phyloP scores from a whole-genome alignment of 768 basidiomycete genomes.

The Leucocoprinus birnbaumii region DNA sequence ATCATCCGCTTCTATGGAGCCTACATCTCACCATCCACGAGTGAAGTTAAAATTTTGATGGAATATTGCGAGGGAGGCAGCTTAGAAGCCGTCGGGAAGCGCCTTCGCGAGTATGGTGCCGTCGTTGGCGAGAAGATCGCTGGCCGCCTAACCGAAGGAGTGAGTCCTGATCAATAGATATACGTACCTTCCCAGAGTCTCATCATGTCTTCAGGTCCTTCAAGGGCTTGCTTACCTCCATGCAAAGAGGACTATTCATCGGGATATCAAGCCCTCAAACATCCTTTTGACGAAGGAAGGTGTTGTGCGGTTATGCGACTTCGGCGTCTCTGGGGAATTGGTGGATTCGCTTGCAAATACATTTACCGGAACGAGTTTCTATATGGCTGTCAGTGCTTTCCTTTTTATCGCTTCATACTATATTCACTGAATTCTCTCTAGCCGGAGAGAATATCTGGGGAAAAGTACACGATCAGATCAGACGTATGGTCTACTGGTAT shows the following conservation, averaged over 20 bases:
- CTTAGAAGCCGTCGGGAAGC: slow-evolving; percentile 84
- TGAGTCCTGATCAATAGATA: slow-evolving; percentile 40
- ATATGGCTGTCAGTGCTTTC: slow-evolving; percentile 86
- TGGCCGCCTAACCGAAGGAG: slow-evolving; percentile 91
- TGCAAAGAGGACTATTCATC: slow-evolving; percentile 87
- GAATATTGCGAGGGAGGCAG: slow-evolving; percentile 87
- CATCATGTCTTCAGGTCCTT: slow-evolving; percentile 51
- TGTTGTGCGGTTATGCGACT: slow-evolving; percentile 89
- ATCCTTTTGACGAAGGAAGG: slow-evolving; percentile 88
- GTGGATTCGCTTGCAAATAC: slow-evolving; percentile 90
- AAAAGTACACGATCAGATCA: slow-evolving; percentile 89
- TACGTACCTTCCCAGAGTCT: slow-evolving; percentile 13
- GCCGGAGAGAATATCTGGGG: slow-evolving; percentile 94
- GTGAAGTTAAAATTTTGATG: slow-evolving; percentile 95
- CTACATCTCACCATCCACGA: slow-evolving; percentile 81
- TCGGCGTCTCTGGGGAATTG: slow-evolving; percentile 96
- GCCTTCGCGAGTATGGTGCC: slow-evolving; percentile 74
- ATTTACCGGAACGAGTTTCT: slow-evolving; percentile 96
- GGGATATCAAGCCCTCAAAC: slow-evolving; percentile 95
- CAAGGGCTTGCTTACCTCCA: slow-evolving; percentile 95
- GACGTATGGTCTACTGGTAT: slow-evolving; percentile 99
- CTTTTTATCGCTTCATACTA: neutral
- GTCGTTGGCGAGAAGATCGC: slow-evolving; percentile 86
- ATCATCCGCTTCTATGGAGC: slow-evolving; percentile 93
- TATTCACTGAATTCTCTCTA: slow-evolving; percentile 25